A percentile compares a stretch with the other conserved stretches of the same genome.
Conservation (phyloP, 768 basidiomycete species). For the Nevesoporus exiguus region DNA sequence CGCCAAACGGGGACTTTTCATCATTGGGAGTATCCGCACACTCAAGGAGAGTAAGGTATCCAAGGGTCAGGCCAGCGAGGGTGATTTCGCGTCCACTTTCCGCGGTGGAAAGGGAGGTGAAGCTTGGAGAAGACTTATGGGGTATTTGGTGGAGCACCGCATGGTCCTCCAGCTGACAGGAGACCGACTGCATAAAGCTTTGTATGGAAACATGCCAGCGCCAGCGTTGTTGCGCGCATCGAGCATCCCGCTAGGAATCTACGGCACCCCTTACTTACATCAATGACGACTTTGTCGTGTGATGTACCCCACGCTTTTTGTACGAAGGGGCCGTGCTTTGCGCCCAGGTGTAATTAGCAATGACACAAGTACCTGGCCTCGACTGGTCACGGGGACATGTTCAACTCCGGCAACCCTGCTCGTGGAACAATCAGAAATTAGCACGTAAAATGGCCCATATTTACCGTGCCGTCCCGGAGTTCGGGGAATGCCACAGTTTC, state of each 20-base stretch:
- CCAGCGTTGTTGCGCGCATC: conserved; percentile 9
- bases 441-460: conserved; percentile 14
- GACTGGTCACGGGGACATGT: background rate
- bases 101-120: conserved; percentile 42
- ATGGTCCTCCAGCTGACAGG: conserved; percentile 51
- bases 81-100: conserved; percentile 7
- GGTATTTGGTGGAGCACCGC: conserved; percentile 49
- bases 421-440: conserved; percentile 9
- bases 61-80: conserved; percentile 18
- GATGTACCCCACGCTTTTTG: background rate
- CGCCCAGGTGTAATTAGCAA: background rate
- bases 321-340: background rate
- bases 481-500: background rate
- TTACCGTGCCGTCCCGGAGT: background rate
- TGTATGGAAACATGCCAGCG: conserved; percentile 23
- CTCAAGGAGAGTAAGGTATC: conserved; percentile 46
- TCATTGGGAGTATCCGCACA: conserved; percentile 71
- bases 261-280: conserved; percentile 6
- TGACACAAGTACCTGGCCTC: background rate
- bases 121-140: conserved; percentile 60
- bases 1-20: conserved; percentile 80
- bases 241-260: conserved; percentile 4
- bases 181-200: conserved; percentile 37
- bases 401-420: conserved; percentile 8
- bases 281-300: conserved; percentile 4